Conservation (phyloP, 306 rosid genomes). For the Quercus engelmannii region DNA sequence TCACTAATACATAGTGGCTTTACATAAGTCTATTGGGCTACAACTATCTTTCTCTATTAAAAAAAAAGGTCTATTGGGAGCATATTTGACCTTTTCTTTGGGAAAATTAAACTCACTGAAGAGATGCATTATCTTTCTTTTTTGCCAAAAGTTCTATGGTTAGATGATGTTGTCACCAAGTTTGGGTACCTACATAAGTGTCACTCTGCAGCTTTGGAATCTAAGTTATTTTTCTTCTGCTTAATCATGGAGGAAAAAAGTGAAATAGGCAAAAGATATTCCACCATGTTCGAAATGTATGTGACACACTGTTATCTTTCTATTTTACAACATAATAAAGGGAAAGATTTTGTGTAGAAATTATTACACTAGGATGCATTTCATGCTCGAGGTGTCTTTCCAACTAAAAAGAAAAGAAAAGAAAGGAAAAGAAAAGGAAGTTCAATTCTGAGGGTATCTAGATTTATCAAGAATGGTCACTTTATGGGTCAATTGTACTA, state of each 20-base stretch:
- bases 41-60: too few species aligned
- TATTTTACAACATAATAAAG: background rate
- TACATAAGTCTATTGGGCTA: constrained; percentile 4
- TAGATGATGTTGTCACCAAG: constrained; percentile 50
- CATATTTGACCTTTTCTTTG: constrained; percentile 6
- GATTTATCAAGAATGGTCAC: constrained; percentile 21
- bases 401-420: constrained; percentile 11
- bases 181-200: constrained; percentile 33
- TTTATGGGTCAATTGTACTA: constrained; percentile 31
- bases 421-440: background rate
- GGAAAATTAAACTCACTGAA: constrained; percentile 16
- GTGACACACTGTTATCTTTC: background rate
- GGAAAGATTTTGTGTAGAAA: constrained; percentile 7
- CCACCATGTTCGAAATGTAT: constrained; percentile 17
- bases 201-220: constrained; percentile 17
- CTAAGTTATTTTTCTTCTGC: constrained; percentile 24
- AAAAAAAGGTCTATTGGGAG: constrained; percentile 3
- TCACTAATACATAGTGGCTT: constrained; percentile 30
- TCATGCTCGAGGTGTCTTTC: constrained; percentile 18
- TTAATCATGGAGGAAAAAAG: constrained; percentile 31
- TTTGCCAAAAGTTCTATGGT: constrained; percentile 16
- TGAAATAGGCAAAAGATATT: constrained; percentile 15
- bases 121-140: background rate
- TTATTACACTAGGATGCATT: constrained; percentile 31
- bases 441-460: background rate